Percentiles rank a stretch among this genome's conserved stretches.
These are phyloP conservation scores for Phytophthora ohioensis DNA, from an alignment of 352 stramenopile genomes.

Conservation along the genomic window DNA sequence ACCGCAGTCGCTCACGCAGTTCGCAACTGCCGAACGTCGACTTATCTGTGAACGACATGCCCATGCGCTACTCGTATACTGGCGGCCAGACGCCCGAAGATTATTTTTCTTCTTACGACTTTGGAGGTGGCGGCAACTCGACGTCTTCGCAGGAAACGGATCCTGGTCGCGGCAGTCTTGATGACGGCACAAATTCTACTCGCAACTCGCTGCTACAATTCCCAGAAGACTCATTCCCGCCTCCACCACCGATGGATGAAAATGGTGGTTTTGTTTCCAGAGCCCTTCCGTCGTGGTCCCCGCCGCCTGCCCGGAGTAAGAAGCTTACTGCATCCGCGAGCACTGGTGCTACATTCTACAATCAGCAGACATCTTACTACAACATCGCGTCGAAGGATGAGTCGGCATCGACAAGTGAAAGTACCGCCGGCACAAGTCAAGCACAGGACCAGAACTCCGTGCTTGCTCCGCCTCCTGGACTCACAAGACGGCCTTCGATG, in stretches of 20 bases:
- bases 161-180: constrained; percentile 33
- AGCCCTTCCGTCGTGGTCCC: constrained; percentile 84
- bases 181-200: constrained; percentile 23
- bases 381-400: constrained; percentile 76
- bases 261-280: constrained; percentile 69
- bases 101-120: constrained; percentile 56
- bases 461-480: constrained; percentile 71
- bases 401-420: constrained; percentile 22
- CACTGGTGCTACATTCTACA: constrained; percentile 65
- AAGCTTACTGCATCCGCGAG: constrained; percentile 62
- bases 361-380: constrained; percentile 76
- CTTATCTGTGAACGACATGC: constrained; percentile 42
- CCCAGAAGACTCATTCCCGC: constrained; percentile 76
- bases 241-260: constrained; percentile 72
- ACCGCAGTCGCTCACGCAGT: constrained; percentile 64
- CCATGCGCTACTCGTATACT: constrained; percentile 74
- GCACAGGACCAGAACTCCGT: constrained; percentile 72
- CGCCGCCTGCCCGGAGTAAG: constrained; percentile 71
- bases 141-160: constrained; percentile 66
- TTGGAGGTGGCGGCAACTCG: constrained; percentile 47
- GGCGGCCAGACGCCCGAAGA: constrained; percentile 66
- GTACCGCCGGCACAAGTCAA: constrained; percentile 15
- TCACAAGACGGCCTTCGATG: constrained; percentile 84
- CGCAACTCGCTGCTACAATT: constrained; percentile 62
- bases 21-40: constrained; percentile 56